These are phyloP conservation scores for Neofusicoccum sp. DNA, from an alignment of 2,329 filamentous ascomycete genomes.

Conservation along the genomic window DNA sequence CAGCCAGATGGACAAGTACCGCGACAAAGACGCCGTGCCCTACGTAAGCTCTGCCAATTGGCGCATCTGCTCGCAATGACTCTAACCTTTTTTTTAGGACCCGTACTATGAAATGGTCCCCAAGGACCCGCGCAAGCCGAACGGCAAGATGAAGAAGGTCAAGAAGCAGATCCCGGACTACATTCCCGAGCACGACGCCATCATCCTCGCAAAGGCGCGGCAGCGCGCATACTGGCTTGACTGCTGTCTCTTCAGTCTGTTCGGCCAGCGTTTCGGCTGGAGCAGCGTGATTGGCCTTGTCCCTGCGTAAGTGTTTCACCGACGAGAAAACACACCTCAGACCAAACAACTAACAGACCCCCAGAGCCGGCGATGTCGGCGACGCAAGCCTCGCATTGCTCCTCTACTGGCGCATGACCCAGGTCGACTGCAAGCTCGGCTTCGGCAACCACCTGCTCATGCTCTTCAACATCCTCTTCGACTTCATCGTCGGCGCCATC, in stretches of 20 bases:
- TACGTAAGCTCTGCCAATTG: constrained; percentile 34
- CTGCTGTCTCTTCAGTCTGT: constrained; percentile 76
- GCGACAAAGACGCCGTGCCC: constrained; percentile 41
- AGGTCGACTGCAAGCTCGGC: constrained; percentile 75
- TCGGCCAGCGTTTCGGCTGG: constrained; percentile 86
- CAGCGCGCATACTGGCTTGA: constrained; percentile 82
- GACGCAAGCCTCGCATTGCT: constrained; percentile 73
- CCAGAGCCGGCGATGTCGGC: constrained; percentile 62
- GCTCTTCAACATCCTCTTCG: constrained; percentile 74
- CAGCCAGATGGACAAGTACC: constrained; percentile 49
- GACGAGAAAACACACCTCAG: not conserved
- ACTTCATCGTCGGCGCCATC: constrained; percentile 71
- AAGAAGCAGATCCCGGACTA: constrained; percentile 83
- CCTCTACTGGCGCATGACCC: constrained; percentile 44
- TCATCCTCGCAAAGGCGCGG: constrained; percentile 82
- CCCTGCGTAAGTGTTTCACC: constrained; percentile 61
- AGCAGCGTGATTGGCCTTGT: constrained; percentile 79
- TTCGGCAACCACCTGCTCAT: constrained; percentile 63
- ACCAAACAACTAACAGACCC: not conserved
- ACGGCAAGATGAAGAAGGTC: constrained; percentile 75
- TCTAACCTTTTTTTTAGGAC: constrained; percentile 57
- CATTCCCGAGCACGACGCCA: constrained; percentile 76
- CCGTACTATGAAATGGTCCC: constrained; percentile 80
- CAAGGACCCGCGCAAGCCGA: constrained; percentile 63
- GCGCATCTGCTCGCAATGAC: not conserved